Evolutionary conservation across 352 stramenopile genomes (phyloP).

Genomic region (Phytophthora fragariae): DNA sequence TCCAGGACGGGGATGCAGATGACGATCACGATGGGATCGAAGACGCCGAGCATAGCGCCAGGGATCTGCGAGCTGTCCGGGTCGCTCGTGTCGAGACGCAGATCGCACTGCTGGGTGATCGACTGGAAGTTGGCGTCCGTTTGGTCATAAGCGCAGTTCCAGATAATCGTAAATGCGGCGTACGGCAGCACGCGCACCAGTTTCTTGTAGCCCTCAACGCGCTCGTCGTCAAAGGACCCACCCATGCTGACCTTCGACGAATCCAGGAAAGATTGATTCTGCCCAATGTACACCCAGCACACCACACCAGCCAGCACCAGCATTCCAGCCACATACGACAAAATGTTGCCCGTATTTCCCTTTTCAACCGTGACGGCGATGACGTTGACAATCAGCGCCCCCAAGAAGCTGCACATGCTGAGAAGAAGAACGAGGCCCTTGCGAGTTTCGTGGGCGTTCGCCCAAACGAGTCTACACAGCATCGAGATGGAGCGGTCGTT

Average conservation of each 20-base stretch:
- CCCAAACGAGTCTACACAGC: constrained; percentile 42
- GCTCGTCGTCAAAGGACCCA: constrained; percentile 44
- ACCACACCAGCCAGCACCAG: constrained; percentile 47
- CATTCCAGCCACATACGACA: constrained; percentile 51
- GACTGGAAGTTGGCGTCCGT: constrained; percentile 68
- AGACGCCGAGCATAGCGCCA: constrained; percentile 53
- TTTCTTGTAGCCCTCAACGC: constrained; percentile 57
- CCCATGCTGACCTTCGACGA: constrained; percentile 44
- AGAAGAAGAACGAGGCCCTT: constrained; percentile 41
- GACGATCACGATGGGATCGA: constrained; percentile 50
- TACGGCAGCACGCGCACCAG: constrained; percentile 57
- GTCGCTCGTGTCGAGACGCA: constrained; percentile 41
- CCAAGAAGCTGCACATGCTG: constrained; percentile 41
- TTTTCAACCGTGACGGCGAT: constrained; percentile 43
- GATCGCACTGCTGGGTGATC: constrained; percentile 66
- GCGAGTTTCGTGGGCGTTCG: constrained; percentile 28
- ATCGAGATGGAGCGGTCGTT: constrained; percentile 52
- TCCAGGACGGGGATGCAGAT: constrained; percentile 49
- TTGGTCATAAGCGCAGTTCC: constrained; percentile 63
- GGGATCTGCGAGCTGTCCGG: constrained; percentile 47
- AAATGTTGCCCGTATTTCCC: constrained; percentile 30
- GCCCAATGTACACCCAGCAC: constrained; percentile 50
- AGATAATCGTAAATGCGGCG: constrained; percentile 62
- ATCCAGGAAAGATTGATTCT: constrained; percentile 52
- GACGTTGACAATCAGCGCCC: constrained; percentile 53